Evolutionary conservation across 805 yeast species (phyloP).

Genomic region (Huiozyma naganishii): DNA sequence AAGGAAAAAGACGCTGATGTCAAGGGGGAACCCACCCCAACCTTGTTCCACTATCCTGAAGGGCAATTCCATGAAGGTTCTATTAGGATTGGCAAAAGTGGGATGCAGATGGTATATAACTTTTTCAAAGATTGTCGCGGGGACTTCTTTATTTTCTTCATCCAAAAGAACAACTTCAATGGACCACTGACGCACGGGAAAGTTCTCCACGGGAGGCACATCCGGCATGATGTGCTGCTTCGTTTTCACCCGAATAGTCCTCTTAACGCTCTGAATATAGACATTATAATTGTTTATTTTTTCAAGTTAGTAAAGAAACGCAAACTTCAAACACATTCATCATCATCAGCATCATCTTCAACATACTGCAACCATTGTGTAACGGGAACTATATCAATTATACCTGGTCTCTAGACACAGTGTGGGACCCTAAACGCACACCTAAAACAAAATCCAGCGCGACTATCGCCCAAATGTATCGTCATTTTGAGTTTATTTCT

Average conservation of each 20-base stretch:
- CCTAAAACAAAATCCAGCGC: too few species aligned
- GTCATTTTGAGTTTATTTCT: too few species aligned
- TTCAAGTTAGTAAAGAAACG: background rate
- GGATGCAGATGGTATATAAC: constrained; percentile 93
- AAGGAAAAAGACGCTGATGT: constrained; percentile 63
- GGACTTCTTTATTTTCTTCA: constrained; percentile 67
- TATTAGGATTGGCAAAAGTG: constrained; percentile 81
- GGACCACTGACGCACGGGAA: constrained; percentile 92
- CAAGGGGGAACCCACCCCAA: constrained; percentile 96
- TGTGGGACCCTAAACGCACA: too few species aligned
- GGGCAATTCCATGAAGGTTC: constrained; percentile 74
- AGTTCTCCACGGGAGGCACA: constrained; percentile 77
- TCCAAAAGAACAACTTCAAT: constrained; percentile 69
- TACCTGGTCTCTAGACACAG: too few species aligned
- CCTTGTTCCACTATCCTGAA: constrained; percentile 87
- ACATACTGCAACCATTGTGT: constrained; percentile 6
- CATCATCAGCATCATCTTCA: too few species aligned
- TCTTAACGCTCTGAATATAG: constrained; percentile 41
- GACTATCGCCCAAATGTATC: too few species aligned
- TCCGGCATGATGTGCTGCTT: constrained; percentile 74
- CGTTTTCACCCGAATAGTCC: constrained; percentile 82
- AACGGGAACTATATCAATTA: background rate
- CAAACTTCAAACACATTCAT: too few species aligned
- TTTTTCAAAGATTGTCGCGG: constrained; percentile 86
- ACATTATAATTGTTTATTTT: background rate